phyloP scores from a whole-genome alignment of 1,139 yeast genomes.

The Chernovozyma aurita region DNA sequence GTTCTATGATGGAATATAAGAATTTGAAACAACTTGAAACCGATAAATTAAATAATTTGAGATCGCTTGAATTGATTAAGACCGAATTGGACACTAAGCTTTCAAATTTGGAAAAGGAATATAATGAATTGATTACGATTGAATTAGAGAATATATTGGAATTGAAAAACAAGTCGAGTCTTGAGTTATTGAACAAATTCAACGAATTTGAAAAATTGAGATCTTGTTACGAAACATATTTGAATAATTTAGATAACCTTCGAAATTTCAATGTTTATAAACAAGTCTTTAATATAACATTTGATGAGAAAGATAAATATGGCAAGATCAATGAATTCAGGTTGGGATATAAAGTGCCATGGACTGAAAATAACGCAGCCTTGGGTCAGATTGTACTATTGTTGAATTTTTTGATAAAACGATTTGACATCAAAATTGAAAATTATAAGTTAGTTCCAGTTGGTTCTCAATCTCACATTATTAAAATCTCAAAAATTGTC shows the following conservation, averaged over 20 bases:
- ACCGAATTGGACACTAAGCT: conserved; percentile 38
- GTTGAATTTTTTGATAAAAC: conserved; percentile 57
- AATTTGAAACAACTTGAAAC: conserved; percentile 28
- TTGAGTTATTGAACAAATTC: conserved; percentile 43
- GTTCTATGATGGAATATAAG: conserved; percentile 40
- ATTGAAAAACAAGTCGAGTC: conserved; percentile 48
- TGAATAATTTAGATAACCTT: conserved; percentile 63
- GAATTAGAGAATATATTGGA: conserved; percentile 43
- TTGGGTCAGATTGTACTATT: conserved; percentile 79
- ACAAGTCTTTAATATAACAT: conserved; percentile 77
- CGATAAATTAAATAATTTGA: conserved; percentile 38
- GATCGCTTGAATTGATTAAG: conserved; percentile 39
- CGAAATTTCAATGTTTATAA: conserved; percentile 76
- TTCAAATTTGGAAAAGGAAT: conserved; percentile 31
- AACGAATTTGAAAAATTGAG: conserved; percentile 58
- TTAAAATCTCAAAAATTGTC: conserved; percentile 33
- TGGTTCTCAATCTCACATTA: conserved; percentile 81
- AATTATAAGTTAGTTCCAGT: conserved; percentile 71
- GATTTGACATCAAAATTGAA: conserved; percentile 51
- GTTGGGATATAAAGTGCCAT: conserved; percentile 70
- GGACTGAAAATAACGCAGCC: conserved; percentile 93
- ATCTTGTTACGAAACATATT: conserved; percentile 56
- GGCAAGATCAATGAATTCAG: conserved; percentile 87
- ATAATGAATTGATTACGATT: conserved; percentile 29
- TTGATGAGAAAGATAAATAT: conserved; percentile 60